phyloP scores from a whole-genome alignment of 2,329 filamentous ascomycete genomes.

The Talaromyces rugulosus region DNA sequence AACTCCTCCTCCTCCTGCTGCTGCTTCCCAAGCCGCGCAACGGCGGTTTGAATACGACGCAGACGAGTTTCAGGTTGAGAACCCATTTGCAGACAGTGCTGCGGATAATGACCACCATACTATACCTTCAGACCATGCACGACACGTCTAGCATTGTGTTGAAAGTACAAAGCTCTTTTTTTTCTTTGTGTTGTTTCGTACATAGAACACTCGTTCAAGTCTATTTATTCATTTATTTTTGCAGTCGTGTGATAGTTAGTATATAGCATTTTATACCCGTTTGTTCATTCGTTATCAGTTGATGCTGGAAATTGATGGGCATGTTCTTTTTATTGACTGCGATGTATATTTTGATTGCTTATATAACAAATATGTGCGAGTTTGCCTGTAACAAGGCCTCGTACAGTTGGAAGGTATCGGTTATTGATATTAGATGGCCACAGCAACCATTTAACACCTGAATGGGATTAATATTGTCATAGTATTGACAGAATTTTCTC shows the following conservation, averaged over 20 bases:
- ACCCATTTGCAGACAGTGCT: constrained; percentile 35
- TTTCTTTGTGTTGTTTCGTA: neutral
- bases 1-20: neutral
- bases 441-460: too few species aligned
- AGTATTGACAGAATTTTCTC: too few species aligned
- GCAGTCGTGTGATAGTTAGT: neutral
- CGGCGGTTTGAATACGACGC: constrained; percentile 32
- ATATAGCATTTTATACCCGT: constrained; percentile 1
- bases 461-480: too few species aligned
- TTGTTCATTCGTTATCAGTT: neutral
- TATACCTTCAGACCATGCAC: neutral
- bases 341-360: neutral
- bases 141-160: neutral
- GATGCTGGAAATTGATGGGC: neutral
- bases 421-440: too few species aligned
- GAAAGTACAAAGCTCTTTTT: neutral
- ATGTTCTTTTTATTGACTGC: neutral
- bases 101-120: neutral
- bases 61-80: constrained; percentile 37
- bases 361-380: too few species aligned
- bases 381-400: too few species aligned
- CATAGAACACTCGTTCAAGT: neutral
- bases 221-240: neutral
- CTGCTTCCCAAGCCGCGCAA: neutral
- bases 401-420: too few species aligned